Conservation (phyloP, 1,284 basidiomycete species). For the Bjerkandera adusta region DNA sequence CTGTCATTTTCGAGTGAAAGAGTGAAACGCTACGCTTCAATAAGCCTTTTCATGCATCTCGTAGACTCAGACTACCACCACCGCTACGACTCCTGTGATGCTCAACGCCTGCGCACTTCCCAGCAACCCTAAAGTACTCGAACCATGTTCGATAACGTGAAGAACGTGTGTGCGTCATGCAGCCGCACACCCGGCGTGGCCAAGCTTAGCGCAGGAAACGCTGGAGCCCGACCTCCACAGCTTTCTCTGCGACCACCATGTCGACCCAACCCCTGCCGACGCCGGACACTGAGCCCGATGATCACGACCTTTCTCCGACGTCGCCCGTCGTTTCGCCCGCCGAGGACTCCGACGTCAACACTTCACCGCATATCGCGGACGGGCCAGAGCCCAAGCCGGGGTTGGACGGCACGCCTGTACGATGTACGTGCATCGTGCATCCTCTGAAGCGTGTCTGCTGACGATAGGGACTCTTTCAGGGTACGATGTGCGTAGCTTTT, state of each 20-base stretch:
- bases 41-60: too few relatives aligned
- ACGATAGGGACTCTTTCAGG: constrained; percentile 16
- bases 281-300: neutral
- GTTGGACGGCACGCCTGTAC: constrained; percentile 27
- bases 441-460: constrained; percentile 7
- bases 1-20: too few relatives aligned
- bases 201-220: too few relatives aligned
- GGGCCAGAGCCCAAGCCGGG: constrained; percentile 26
- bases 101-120: too few relatives aligned
- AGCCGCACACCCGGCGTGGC: too few relatives aligned
- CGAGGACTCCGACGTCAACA: constrained; percentile 25
- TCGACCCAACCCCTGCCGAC: neutral
- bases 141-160: too few relatives aligned
- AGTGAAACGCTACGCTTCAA: too few relatives aligned
- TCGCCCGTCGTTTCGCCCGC: constrained; percentile 23
- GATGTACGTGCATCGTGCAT: constrained; percentile 23
- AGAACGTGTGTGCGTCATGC: too few relatives aligned
- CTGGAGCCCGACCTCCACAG: neutral
- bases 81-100: too few relatives aligned
- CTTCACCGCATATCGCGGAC: constrained; percentile 13
- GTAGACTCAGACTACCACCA: too few relatives aligned
- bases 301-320: constrained; percentile 10
- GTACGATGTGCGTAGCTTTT: constrained; percentile 29
- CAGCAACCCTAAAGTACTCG: too few relatives aligned
- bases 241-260: neutral